Base-by-base conservation (phyloP, 179 eudicot genomes). In the Camellia oleifera region DNA sequence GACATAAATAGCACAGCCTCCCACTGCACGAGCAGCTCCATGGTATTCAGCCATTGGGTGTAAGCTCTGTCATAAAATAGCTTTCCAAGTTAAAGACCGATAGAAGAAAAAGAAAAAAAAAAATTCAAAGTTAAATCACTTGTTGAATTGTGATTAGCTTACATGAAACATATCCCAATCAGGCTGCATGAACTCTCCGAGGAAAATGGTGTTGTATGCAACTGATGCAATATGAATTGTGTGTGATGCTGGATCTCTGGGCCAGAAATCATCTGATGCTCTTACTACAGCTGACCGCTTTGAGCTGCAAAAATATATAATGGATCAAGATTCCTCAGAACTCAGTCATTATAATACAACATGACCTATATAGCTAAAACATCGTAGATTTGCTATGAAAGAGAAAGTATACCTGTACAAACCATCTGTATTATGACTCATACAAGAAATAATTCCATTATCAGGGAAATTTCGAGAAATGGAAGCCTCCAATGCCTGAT, bases 151-250 rank as follows among this genome's bases (percentile, higher is more conserved):
- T 32, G 40, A 3, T 81, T 17, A 40, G 69, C 93, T 87, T 80
- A 92, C 97, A 83, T 93, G 97, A 83, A 93, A 93, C 97, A 93
- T 93, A 86, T 93, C 97, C 97, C 97, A 93, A 81, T 93, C 97
- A 26, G 97, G 95, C 86, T 93, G 97, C 95, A 91, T 91, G 70
- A 93, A 93, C 72, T 93, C 97, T 66, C 95, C 97, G 1, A 93
- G 88, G 79, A 93, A 93, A 57, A 93, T 50, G n/a, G 91, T 89
- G 79, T 93, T 93, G 80, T 93, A 93, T 17, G 95, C 97, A 74
- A 91, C 94, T 7, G 97, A 91, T 72, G 95, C 91, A 82, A 93
- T 90, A 79, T 91, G 97, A 76, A 91, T 92, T 9, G 97, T 93
- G 88, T 93, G 97, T 53, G 97, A 92, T 32, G 96, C 94, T 2